Evolutionary conservation across 1,139 yeast species (phyloP).

Genomic region (Pichia sp.): DNA sequence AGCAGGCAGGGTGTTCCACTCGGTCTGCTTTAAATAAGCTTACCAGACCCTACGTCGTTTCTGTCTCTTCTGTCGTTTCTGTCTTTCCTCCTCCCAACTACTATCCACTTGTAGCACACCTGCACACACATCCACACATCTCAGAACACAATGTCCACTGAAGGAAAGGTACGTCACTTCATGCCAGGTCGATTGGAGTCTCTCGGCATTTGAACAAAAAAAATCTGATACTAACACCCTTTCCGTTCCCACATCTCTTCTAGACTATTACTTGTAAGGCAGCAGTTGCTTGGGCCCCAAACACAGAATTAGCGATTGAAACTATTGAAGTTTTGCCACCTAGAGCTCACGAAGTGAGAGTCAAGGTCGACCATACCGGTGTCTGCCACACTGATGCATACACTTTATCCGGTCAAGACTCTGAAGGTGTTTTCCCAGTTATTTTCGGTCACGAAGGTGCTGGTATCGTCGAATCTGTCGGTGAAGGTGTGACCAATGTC

Average conservation of each 20-base stretch:
- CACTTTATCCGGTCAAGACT: constrained; percentile 89
- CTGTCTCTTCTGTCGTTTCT: too few relatives aligned
- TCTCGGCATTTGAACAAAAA: too few relatives aligned
- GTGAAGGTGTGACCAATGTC: constrained; percentile 85
- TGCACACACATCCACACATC: background rate
- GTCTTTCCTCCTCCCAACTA: background rate
- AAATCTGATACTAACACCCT: background rate
- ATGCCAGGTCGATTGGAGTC: too few relatives aligned
- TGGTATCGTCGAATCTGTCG: constrained; percentile 86
- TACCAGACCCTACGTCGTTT: background rate
- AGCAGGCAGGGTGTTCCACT: background rate
- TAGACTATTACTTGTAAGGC: constrained; percentile 79
- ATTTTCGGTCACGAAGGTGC: constrained; percentile 97
- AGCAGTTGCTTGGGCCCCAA: constrained; percentile 97
- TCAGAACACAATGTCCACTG: constrained; percentile 22
- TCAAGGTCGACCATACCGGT: constrained; percentile 80
- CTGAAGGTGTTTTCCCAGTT: constrained; percentile 94
- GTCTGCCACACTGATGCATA: constrained; percentile 98
- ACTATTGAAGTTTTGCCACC: constrained; percentile 90
- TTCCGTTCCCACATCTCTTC: background rate
- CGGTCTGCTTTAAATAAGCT: background rate
- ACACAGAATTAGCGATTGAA: constrained; percentile 76
- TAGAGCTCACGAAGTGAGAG: constrained; percentile 93
- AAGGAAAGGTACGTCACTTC: constrained; percentile 21
- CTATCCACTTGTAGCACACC: background rate